phyloP scores from a whole-genome alignment of 495 filamentous ascomycete genomes.

The Rhypophila decipiens region DNA sequence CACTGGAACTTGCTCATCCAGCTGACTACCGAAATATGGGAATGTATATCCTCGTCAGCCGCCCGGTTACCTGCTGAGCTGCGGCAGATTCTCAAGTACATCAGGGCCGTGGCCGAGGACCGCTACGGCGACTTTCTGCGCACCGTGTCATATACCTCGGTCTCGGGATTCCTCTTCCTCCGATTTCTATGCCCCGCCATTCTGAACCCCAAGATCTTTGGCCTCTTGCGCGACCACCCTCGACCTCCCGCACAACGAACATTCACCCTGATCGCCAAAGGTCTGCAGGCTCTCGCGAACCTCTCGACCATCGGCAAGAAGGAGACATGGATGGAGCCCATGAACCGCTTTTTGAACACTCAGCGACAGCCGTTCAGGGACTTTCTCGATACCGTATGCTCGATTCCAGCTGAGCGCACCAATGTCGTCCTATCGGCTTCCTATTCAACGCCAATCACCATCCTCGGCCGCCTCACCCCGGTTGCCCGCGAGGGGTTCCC shows the following conservation, averaged over 20 bases:
- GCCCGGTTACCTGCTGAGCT: conserved; percentile 76
- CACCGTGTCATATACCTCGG: conserved; percentile 90
- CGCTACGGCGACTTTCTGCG: conserved; percentile 93
- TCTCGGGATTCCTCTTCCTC: conserved; percentile 93
- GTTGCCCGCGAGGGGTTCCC: conserved; percentile 90
- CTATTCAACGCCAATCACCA: conserved; percentile 89
- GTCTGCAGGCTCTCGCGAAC: conserved; percentile 90
- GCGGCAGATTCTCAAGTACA: conserved; percentile 81
- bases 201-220: conserved; percentile 93
- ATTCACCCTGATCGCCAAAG: conserved; percentile 89
- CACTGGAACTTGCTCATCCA: conserved; percentile 78
- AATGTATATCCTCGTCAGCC: conserved; percentile 66
- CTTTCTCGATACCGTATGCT: conserved; percentile 81
- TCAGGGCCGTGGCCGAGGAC: conserved; percentile 90
- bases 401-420: conserved; percentile 64
- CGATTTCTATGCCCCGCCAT: conserved; percentile 96
- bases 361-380: conserved; percentile 71
- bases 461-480: conserved; percentile 73
- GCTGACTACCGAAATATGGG: conserved; percentile 79
- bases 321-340: conserved; percentile 98
- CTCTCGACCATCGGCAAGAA: conserved; percentile 91
- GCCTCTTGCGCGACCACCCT: conserved; percentile 80
- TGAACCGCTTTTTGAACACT: conserved; percentile 72
- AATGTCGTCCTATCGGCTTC: conserved; percentile 67
- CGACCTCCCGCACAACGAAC: conserved; percentile 82